phyloP scores from a whole-genome alignment of 306 rosid genomes.

The Ceratonia siliqua region DNA sequence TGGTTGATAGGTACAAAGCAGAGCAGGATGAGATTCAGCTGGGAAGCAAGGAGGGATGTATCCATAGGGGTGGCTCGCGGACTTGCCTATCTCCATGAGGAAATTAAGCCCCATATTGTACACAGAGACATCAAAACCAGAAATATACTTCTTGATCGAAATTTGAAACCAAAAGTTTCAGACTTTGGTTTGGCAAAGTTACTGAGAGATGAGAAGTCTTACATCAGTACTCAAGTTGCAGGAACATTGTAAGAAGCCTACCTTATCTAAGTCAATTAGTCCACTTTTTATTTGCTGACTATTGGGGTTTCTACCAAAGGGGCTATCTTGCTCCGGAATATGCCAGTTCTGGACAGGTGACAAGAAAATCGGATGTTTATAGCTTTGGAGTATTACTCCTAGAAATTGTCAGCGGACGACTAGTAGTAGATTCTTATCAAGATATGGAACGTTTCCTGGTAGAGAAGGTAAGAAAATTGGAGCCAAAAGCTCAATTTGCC shows the following conservation, averaged over 20 bases:
- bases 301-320: constrained; percentile 44
- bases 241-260: constrained; percentile 80
- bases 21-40: constrained; percentile 59
- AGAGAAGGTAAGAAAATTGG: constrained; percentile 63
- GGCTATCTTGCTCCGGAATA: constrained; percentile 98
- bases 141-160: constrained; percentile 78
- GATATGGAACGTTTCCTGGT: constrained; percentile 74
- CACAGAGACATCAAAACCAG: constrained; percentile 88
- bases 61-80: constrained; percentile 79
- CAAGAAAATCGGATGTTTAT: constrained; percentile 88
- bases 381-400: constrained; percentile 83
- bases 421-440: constrained; percentile 57
- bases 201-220: constrained; percentile 59
- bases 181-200: constrained; percentile 88
- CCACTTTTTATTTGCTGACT: neutral
- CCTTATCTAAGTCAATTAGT: neutral
- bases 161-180: constrained; percentile 67
- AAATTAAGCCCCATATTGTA: constrained; percentile 67
- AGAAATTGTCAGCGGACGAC: constrained; percentile 71
- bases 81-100: constrained; percentile 76
- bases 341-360: constrained; percentile 77
- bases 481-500: neutral
- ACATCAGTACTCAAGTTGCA: constrained; percentile 86
- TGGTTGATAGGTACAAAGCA: constrained; percentile 61
- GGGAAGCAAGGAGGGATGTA: constrained; percentile 63